Evolutionary conservation across 108 stramenopile genomes (phyloP).

Genomic region (Fistulifera solaris): DNA sequence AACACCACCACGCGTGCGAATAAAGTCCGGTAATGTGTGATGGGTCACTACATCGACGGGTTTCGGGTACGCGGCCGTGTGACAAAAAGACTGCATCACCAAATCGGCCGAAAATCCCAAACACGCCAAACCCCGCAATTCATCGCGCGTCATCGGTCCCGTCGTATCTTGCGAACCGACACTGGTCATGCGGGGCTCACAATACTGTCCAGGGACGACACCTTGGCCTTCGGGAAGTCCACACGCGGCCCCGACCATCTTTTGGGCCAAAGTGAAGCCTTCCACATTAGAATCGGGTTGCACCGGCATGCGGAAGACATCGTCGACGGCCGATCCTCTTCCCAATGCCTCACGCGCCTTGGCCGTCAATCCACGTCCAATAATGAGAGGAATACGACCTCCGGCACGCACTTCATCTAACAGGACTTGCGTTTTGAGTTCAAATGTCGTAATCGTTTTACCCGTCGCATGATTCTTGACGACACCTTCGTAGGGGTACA

Average conservation of each 20-base stretch:
- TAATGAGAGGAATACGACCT: constrained; percentile 92
- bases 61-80: constrained; percentile 96
- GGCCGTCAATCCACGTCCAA: constrained; percentile 84
- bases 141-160: constrained; percentile 96
- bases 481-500: constrained; percentile 81
- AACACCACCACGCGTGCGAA: constrained; percentile 90
- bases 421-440: constrained; percentile 86
- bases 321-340: constrained; percentile 52
- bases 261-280: constrained; percentile 91
- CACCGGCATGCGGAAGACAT: constrained; percentile 69
- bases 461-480: constrained; percentile 69
- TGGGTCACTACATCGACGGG: constrained; percentile 95
- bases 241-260: constrained; percentile 93
- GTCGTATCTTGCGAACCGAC: constrained; percentile 96
- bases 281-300: constrained; percentile 41
- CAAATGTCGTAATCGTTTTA: constrained; percentile 73
- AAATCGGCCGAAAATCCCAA: constrained; percentile 91
- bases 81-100: constrained; percentile 96
- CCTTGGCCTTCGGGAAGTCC: constrained; percentile 63
- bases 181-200: constrained; percentile 94
- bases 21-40: constrained; percentile 94
- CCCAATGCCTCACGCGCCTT: constrained; percentile 85
- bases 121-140: constrained; percentile 86
- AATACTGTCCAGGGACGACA: constrained; percentile 84
- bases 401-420: constrained; percentile 93